Base-by-base conservation (phyloP, 2,329 filamentous ascomycete species). In the Fusarium nanum region DNA sequence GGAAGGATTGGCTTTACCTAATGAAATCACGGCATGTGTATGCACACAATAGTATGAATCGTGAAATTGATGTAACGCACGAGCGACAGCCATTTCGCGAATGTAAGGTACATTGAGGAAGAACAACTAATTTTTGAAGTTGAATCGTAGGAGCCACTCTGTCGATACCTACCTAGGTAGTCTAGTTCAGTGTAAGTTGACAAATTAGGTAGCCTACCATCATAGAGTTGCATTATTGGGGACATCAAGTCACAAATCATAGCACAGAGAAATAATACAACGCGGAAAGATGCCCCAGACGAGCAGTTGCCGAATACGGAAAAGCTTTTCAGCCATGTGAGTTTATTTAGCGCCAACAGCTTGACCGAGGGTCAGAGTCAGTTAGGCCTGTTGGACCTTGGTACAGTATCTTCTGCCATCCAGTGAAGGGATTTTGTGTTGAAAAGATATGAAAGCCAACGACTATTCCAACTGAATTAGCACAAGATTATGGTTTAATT, bases 251-350 rank as follows among this genome's bases (percentile, higher is more conserved):
- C 34, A 45, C 23, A 20, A 27, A 55, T 40, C 49, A 18, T 16
- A 59, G 53, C 22, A 28, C 40, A 46, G 18, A 32, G 44, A 42
- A 44, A 58, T 57, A 67, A 67, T 44, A 58, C 41, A 34, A 11
- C 44, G 14, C 25, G 46, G 20, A 56, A n/a, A 30, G 8, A 53
- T 44, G 57, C 13, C 67, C 42, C 68, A 70, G 42, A 70, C 66
- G 72, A 74, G 68, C 66, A 49, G 66, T 74, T 75, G 32, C 72
- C 55, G 8, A 37, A 60, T 68, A 23, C 23, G 68, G 70, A 53
- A 61, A 69, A 57, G 72, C 60, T 70, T 54, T 45, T 54, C 22
- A 49, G 32, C 50, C 44, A 34, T 57, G 49, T 23, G 27, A 40
- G 55, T 53, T 49, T 40, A 65, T 52, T 53, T 70, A 56, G 67